Evolutionary conservation across 257 asterid genomes (phyloP), one percentile per base, ranked within the genome.

Genomic region (Solanum paucissectum): DNA sequence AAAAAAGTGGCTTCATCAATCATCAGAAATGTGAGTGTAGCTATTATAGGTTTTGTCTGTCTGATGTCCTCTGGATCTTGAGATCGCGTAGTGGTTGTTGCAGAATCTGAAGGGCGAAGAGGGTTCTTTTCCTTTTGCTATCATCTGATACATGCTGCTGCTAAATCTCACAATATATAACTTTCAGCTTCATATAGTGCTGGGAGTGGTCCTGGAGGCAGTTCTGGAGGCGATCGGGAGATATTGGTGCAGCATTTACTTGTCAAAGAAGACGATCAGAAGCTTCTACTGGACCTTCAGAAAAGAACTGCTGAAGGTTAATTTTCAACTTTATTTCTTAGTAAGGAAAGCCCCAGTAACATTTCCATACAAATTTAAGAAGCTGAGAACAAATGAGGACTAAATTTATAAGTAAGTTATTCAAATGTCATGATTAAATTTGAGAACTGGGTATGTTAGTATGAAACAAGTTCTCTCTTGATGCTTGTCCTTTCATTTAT

Each of bases 161-260:
- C 87, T 81, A 68, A 52, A 23, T 72, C 79, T 86, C 46, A 72
- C 84, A 37, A 34, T 85, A 46, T 87, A 23, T 86, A 62, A 14
- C 73, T 34, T 93, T 92, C 97, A 93, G 98, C 96, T 92, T 91
- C 96, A 55, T 93, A 87, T 87, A 92, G 92, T 91, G 86, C 96
- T 12, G 97, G 91, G 85, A 93, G 91, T 88, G 88, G 92, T 91
- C 75, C 93, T 12, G 92, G 87, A 79, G 91, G 88, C 82, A 94
- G 95, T 90, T 88, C 92, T 9, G 92, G 86, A 81, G 92, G 88
- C 40, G 95, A 94, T 14, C 94, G 93, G 89, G 99, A 97, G 91
- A 88, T 97, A 91, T 89, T 97, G 90, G 98, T 97, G 82, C 98
- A 97, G 92, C 99, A 97, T 91, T 92, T 97, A 89, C 98, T 97